phyloP scores from a whole-genome alignment of 192 early-diverging fungal genomes.

The Powellomyces hirtus region DNA sequence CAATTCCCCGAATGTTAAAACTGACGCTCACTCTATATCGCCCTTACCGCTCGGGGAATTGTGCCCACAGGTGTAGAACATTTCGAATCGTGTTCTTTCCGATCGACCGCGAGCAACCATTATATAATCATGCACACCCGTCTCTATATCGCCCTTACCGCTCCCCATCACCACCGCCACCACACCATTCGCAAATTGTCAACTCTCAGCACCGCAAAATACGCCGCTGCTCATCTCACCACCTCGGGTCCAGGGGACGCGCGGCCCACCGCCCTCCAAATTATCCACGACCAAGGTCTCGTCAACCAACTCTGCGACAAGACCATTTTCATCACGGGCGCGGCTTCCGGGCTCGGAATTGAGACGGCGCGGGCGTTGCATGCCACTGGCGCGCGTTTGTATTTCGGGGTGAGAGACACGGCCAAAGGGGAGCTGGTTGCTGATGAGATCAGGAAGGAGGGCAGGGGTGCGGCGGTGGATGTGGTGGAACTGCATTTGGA shows the following conservation, averaged over 20 bases:
- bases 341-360: neutral
- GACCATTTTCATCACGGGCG: constrained; percentile 27
- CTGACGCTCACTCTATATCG: no score
- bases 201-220: no score
- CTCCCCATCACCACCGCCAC: no score
- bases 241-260: neutral
- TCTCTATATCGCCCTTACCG: no score
- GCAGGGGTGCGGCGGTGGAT: constrained; percentile 8
- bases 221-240: neutral
- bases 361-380: neutral
- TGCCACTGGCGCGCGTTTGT: neutral
- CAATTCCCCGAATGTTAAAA: no score
- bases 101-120: no score
- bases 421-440: constrained; percentile 15
- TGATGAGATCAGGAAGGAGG: constrained; percentile 14
- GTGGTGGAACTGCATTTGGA: constrained; percentile 28
- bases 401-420: neutral
- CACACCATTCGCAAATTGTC: no score
- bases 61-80: no score
- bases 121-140: no score
- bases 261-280: neutral
- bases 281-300: neutral
- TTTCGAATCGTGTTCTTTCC: no score
- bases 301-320: constrained; percentile 2
- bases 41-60: no score